Percentiles rank a stretch among this genome's conserved stretches.
Evolutionary conservation across 176 grass and related monocot genomes (phyloP).

Genomic region (Lolium rigidum): DNA sequence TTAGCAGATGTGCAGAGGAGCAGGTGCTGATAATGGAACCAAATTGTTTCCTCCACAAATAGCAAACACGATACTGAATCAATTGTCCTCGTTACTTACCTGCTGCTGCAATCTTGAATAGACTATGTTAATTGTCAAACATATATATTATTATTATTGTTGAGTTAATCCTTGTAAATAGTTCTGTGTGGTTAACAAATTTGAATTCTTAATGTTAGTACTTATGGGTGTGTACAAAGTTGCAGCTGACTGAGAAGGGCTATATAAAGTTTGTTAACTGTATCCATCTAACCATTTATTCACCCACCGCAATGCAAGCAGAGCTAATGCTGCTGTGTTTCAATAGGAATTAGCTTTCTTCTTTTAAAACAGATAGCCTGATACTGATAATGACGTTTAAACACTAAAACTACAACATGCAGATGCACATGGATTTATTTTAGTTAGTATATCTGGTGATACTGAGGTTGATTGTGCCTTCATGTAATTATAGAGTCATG

Average conservation of each 20-base stretch:
- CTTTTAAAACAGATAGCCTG: background rate
- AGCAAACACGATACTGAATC: conserved; percentile 5
- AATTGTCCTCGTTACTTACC: background rate
- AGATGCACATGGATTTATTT: background rate
- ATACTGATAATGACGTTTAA: background rate
- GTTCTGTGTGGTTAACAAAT: background rate
- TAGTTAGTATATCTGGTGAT: background rate
- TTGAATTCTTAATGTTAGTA: background rate
- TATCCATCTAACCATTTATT: conserved; percentile 13
- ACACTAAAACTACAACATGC: background rate
- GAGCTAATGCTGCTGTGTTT: background rate
- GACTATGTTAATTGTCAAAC: background rate
- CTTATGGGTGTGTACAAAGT: background rate
- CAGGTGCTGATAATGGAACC: background rate
- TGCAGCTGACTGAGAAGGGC: background rate
- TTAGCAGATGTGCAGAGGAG: background rate
- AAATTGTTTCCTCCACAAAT: conserved; percentile 8
- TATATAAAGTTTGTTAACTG: background rate
- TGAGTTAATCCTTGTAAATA: background rate
- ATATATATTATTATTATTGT: conserved; percentile 14
- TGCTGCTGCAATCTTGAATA: background rate
- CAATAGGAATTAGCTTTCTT: background rate
- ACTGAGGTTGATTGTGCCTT: conserved; percentile 10
- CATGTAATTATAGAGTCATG: background rate
- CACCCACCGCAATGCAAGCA: background rate